Evolutionary conservation across 2,329 filamentous ascomycete genomes (phyloP).

Genomic region (Fusarium incarnatum): DNA sequence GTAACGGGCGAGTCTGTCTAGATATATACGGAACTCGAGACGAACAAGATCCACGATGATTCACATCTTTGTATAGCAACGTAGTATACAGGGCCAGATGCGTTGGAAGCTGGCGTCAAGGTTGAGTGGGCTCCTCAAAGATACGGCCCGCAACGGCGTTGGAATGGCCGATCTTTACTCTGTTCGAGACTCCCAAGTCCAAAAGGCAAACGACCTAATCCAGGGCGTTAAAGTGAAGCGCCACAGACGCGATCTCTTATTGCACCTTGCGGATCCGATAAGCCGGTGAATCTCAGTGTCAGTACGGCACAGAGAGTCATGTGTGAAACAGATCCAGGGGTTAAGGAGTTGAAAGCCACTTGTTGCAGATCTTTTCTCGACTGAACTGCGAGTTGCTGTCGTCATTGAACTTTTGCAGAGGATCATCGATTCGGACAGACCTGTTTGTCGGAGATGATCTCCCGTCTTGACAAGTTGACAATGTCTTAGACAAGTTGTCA

Average conservation of each 20-base stretch:
- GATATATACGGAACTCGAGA: conserved; percentile 23
- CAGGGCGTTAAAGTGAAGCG: conserved; percentile 34
- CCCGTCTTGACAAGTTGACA: not conserved
- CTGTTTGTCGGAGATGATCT: not conserved
- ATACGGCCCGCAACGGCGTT: conserved; percentile 31
- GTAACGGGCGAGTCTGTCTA: conserved; percentile 10
- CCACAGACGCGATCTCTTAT: conserved; percentile 16
- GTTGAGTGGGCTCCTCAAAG: conserved; percentile 7
- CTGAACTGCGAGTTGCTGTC: conserved; percentile 16
- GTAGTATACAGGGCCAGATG: conserved; percentile 8
- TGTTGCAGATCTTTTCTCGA: conserved; percentile 4
- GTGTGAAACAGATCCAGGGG: conserved; percentile 30
- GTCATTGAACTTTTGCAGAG: not conserved
- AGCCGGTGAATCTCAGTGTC: not conserved
- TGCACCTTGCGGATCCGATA: conserved; percentile 8
- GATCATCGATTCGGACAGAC: not conserved
- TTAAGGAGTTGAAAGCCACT: conserved; percentile 29
- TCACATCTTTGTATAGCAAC: not conserved
- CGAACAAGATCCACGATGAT: not conserved
- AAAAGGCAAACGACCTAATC: conserved; percentile 7
- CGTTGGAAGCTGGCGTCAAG: conserved; percentile 31
- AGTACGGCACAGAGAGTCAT: not conserved
- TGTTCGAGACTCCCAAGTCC: conserved; percentile 29
- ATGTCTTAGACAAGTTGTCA: conserved; percentile 1
- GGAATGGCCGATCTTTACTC: conserved; percentile 28